Base-by-base conservation (phyloP, 2,329 filamentous ascomycete species). In the Bimuria novae-zelandiae region DNA sequence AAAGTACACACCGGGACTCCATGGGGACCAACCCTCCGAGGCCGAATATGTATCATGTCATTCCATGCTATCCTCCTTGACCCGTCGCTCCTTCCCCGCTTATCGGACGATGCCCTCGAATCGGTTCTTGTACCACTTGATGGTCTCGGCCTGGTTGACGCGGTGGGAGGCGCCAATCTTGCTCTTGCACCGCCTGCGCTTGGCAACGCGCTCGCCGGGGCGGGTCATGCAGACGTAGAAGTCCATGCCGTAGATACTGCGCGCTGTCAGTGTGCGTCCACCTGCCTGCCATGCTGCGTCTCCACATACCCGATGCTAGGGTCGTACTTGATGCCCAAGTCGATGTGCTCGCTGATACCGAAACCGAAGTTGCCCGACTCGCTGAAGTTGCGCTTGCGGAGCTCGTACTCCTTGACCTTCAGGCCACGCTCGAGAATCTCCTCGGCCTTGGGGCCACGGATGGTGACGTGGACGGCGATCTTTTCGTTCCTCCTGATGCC, bases 171-270 rank as follows among this genome's bases (percentile, higher is more conserved):
- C 77, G 76, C 94, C 94, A 76, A 99, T 88, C 74, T 80, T 85
- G 83, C 86, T 84, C 87, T 95, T 89, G 82, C 83, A 87, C 75
- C 93, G 91, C 79, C 93, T 89, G 77, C 94, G 92, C 84, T 92
- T 93, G 79, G 90, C 89, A 77, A 99, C 91, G 79, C 94, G 92
- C 87, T 96, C 92, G 83, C 94, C 94, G 74, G 93, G 94, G 76
- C 94, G 92, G 84, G 92, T 96, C 94, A 99, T 99, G 91, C 93
- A 97, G 90, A 89, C 92, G 89, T 97, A 99, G 84, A 99, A 99
- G 84, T 99, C 94, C 94, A 99, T 99, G 79, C 94, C 71, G 66
- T 74, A 74, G 69, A 73, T 72, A 73, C 71, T 71, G 56, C 37
- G 14, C 51, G 36, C 16, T 41, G 64, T 73, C 60, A 72, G 70